Percentiles rank a stretch among this genome's conserved stretches.
These are phyloP conservation scores for Hemileia vastatrix DNA, from an alignment of 1,284 basidiomycete genomes.

Conservation along the genomic window DNA sequence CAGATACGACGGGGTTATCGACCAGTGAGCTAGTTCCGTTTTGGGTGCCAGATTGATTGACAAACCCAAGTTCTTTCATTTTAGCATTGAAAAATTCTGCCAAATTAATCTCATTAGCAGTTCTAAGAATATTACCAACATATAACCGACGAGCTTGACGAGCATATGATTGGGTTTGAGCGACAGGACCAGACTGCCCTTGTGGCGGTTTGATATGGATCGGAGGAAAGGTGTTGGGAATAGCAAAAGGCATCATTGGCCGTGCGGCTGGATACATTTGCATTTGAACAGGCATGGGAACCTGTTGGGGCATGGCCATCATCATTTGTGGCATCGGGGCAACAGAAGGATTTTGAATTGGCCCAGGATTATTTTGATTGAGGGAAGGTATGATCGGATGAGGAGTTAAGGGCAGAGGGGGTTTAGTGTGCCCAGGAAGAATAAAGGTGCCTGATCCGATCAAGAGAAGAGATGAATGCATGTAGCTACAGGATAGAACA, in stretches of 20 bases:
- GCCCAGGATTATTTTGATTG: constrained; percentile 50
- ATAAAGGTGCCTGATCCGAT: constrained; percentile 66
- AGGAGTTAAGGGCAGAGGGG: constrained; percentile 49
- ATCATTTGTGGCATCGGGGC: constrained; percentile 28
- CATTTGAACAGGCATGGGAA: constrained; percentile 63
- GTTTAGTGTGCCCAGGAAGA: constrained; percentile 78
- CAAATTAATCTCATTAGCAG: constrained; percentile 80
- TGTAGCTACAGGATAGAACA: background rate
- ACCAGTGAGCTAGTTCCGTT: constrained; percentile 17
- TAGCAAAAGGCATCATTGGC: constrained; percentile 45
- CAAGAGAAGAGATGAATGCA: background rate
- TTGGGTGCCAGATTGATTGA: constrained; percentile 60
- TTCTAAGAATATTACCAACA: constrained; percentile 85
- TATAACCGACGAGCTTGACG: constrained; percentile 90
- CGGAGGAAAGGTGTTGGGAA: constrained; percentile 30
- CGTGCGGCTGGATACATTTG: constrained; percentile 52
- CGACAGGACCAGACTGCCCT: constrained; percentile 22
- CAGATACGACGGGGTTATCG: constrained; percentile 71
- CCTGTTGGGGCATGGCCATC: constrained; percentile 60
- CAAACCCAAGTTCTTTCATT: constrained; percentile 69
- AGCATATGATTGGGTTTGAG: constrained; percentile 46
- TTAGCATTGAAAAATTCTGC: constrained; percentile 88
- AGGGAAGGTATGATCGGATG: constrained; percentile 25
- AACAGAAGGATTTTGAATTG: constrained; percentile 53
- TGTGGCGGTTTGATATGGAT: constrained; percentile 34